Evolutionary conservation across 345 rosid genomes (phyloP).

Genomic region (Erysimum cheiranthoides): DNA sequence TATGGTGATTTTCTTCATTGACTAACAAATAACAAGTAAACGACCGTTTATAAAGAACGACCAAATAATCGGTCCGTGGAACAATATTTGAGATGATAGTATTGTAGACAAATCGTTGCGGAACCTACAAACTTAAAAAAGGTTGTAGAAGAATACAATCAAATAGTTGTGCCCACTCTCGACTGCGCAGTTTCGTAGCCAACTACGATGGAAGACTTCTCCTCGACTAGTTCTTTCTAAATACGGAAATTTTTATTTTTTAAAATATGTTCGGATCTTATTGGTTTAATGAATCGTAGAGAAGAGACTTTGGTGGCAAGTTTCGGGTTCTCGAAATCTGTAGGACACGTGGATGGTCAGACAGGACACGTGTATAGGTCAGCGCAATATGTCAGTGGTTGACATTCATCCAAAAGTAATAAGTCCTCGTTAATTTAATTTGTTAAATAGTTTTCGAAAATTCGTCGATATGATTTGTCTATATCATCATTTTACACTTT

Average conservation of each 20-base stretch:
- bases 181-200: slow-evolving; percentile 22
- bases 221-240: slow-evolving; percentile 19
- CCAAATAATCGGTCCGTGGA: neutral
- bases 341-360: slow-evolving; percentile 30
- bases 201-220: slow-evolving; percentile 11
- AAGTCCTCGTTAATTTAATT: neutral
- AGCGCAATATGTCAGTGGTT: slow-evolving; percentile 24
- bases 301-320: neutral
- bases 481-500: neutral
- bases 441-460: neutral
- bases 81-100: neutral
- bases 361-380: slow-evolving; percentile 35
- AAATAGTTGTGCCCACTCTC: neutral
- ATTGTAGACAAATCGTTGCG: neutral
- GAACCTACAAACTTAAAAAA: too few relatives aligned
- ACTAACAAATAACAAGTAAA: neutral
- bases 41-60: neutral
- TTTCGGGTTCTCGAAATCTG: neutral
- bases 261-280: slow-evolving; percentile 26
- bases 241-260: neutral
- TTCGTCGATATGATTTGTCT: slow-evolving; percentile 20
- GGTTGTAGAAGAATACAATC: neutral
- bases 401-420: slow-evolving; percentile 28
- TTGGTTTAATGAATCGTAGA: slow-evolving; percentile 30
- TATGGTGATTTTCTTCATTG: neutral